phyloP scores from a whole-genome alignment of 2,329 filamentous ascomycete species.

The Penicillium sp. region DNA sequence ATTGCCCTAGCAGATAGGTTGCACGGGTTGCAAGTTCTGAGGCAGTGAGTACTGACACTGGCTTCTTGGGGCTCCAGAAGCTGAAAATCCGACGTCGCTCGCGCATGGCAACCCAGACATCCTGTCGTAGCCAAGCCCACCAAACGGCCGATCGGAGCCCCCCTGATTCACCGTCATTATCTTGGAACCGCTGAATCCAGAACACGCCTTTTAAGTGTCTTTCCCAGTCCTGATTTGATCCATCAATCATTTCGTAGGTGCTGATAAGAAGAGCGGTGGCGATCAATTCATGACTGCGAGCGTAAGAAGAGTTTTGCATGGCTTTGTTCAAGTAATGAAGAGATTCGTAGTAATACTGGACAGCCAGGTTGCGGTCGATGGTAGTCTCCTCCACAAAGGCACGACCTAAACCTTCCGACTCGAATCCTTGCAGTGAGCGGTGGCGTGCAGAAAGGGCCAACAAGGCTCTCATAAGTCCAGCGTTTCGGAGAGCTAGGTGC shows the following conservation, averaged over 20 bases:
- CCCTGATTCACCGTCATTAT: constrained; percentile 60
- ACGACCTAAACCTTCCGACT: background rate
- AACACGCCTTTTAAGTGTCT: constrained; percentile 65
- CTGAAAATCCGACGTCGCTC: constrained; percentile 58
- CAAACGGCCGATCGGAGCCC: constrained; percentile 60
- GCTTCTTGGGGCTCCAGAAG: constrained; percentile 58
- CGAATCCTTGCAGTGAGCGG: background rate
- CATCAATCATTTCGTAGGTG: constrained; percentile 67
- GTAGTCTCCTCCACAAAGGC: constrained; percentile 13
- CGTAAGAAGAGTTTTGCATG: constrained; percentile 59
- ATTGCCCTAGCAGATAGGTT: constrained; percentile 57
- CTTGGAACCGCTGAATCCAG: constrained; percentile 64
- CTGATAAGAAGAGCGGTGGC: constrained; percentile 62
- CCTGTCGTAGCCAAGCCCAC: constrained; percentile 68
- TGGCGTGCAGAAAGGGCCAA: constrained; percentile 14
- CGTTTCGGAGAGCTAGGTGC: constrained; percentile 11
- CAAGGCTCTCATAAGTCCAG: constrained; percentile 14
- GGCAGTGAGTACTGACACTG: constrained; percentile 49
- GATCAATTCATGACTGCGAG: constrained; percentile 58
- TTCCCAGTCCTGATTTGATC: constrained; percentile 59
- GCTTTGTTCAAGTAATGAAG: constrained; percentile 62
- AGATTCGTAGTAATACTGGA: constrained; percentile 63
- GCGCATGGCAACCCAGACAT: constrained; percentile 64
- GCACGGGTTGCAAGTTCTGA: constrained; percentile 57
- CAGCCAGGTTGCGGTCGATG: constrained; percentile 40